Base-by-base conservation (phyloP, 2,329 filamentous ascomycete species). In the Alternaria brassicicola region DNA sequence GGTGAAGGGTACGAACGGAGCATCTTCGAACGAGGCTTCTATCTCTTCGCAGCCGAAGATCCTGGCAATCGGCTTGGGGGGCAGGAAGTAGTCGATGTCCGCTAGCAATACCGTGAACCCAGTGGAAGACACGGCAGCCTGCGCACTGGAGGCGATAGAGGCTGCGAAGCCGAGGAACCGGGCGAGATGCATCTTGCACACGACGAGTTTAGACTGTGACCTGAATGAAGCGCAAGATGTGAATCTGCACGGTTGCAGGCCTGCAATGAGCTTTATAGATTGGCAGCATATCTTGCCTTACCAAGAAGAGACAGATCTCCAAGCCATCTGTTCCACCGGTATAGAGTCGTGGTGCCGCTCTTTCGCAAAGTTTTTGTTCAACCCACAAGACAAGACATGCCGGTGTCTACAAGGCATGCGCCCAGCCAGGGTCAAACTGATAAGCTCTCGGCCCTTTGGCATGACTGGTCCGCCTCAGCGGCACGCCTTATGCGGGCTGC, bases 31-130 rank as follows among this genome's bases (percentile, higher is more conserved):
- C 1, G 52, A 52, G 5, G 57, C 51, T 31, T 65, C 62, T n/a
- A 75, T 57, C 31, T 63, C 62, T 5, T 62, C 52, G 13, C 63
- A 58, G 3, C 64, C 57, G n/a, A 64, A 52, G 17, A 81, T 68
- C 2, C 64, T 76, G 17, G 72, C 72, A 1, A 79, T 68, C 3
- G 75, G 65, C 15, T 72, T 72, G 3, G 77, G 73, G 6, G 79
- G 78, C 4, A 80, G 63, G 58, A 79, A 81, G 64, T 80, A 80
- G 3, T 74, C 63, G 10, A 78, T 63, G 33, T 75, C 77, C 39
- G 77, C 72, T 2, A 81, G 64, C 5, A 72, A 69, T 0, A 80
- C 75, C 0, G 78, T 81, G 55, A 77, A 77, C 6, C 78, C 79
- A 3, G 78, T 80, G 10, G 73, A 67, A 12, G 69, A 68, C 0